A percentile compares a stretch with the other conserved stretches of the same genome.
Conservation (phyloP, 2,329 filamentous ascomycete species). For the Stachybotrys chartarum region DNA sequence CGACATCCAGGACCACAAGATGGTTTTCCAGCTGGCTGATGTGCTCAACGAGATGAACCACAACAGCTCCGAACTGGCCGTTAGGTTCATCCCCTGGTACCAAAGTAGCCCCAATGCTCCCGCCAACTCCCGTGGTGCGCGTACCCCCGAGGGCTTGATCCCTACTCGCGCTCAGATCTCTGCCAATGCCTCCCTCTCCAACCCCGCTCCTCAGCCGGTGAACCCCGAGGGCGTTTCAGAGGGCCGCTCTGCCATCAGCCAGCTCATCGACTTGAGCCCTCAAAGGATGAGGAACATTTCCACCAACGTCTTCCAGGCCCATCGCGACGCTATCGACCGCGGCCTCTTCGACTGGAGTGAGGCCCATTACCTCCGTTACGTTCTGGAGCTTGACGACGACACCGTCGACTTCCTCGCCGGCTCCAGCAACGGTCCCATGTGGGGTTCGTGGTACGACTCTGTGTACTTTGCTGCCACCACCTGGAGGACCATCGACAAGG, state of each 20-base stretch:
- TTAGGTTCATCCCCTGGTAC: constrained; percentile 58
- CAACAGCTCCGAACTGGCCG: constrained; percentile 31
- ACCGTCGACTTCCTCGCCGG: constrained; percentile 25
- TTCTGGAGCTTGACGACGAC: constrained; percentile 25
- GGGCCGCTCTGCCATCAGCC: neutral
- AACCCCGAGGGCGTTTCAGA: neutral
- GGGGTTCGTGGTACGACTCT: constrained; percentile 16
- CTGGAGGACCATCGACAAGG: constrained; percentile 22
- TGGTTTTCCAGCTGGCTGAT: constrained; percentile 1
- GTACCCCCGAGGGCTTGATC: constrained; percentile 42
- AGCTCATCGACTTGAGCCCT: constrained; percentile 5
- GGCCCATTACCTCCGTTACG: constrained; percentile 22
- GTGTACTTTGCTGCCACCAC: constrained; percentile 16
- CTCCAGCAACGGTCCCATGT: constrained; percentile 15
- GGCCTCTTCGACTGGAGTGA: constrained; percentile 22
- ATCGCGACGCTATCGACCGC: constrained; percentile 19
- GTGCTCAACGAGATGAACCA: constrained; percentile 17
- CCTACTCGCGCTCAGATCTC: constrained; percentile 42
- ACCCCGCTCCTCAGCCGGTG: neutral
- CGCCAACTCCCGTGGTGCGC: constrained; percentile 35
- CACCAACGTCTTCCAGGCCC: constrained; percentile 20
- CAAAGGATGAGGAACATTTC: constrained; percentile 14
- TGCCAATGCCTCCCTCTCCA: constrained; percentile 24
- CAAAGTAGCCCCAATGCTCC: constrained; percentile 48
- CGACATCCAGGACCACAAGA: constrained; percentile 9